Conservation (phyloP, 108 stramenopile species). For the Cyclotella baltica region DNA sequence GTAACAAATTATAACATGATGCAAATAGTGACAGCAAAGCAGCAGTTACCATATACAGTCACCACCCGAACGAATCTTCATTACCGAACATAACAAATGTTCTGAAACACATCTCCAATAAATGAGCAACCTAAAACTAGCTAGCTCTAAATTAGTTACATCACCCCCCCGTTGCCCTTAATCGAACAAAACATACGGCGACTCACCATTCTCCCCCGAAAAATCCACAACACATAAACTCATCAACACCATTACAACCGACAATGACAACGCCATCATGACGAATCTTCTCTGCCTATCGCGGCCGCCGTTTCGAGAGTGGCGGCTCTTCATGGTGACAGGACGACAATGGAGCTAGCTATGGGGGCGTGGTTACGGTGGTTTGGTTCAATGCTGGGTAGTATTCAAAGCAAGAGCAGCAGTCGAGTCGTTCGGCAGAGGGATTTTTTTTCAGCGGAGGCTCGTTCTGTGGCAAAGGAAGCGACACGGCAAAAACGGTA, state of each 20-base stretch:
- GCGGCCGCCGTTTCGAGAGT: not conserved
- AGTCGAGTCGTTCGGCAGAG: no score
- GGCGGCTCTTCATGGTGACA: not conserved
- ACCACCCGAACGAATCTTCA: no score
- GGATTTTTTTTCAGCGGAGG: no score
- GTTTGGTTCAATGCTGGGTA: not conserved
- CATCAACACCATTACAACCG: not conserved
- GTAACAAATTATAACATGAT: no score
- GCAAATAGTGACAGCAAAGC: no score
- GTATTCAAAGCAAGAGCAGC: no score
- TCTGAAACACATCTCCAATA: not conserved
- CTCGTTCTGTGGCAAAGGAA: no score
- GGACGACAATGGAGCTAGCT: not conserved
- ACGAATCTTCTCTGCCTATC: not conserved
- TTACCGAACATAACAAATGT: no score
- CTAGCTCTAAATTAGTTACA: not conserved
- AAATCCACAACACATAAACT: not conserved
- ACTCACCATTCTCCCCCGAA: slow-evolving; percentile 7
- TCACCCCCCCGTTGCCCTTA: not conserved
- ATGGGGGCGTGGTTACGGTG: not conserved
- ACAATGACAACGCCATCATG: slow-evolving; percentile 11
- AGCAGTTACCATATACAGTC: no score
- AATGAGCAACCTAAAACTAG: not conserved
- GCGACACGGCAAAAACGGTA: no score
- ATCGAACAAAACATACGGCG: not conserved